Evolutionary conservation across 2,329 filamentous ascomycete species (phyloP).

Genomic region (Cordyceps sp.): DNA sequence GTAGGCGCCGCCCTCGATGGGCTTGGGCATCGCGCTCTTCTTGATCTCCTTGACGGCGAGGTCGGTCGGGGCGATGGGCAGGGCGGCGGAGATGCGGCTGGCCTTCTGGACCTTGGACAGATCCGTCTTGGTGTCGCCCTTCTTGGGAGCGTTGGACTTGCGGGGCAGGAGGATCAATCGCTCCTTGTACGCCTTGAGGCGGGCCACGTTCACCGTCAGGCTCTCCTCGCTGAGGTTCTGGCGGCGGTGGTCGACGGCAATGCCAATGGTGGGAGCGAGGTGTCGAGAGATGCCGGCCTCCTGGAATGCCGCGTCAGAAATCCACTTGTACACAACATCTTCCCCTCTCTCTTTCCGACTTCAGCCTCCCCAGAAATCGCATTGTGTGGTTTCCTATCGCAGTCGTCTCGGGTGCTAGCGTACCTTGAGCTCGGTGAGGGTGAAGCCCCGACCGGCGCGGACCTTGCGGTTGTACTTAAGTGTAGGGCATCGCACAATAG

Average conservation of each 20-base stretch:
- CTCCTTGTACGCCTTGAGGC: conserved; percentile 94
- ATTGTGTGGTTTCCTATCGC: no score
- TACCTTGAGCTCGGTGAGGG: conserved; percentile 96
- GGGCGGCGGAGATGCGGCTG: conserved; percentile 26
- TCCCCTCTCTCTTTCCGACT: no score
- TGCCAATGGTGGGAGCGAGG: conserved; percentile 89
- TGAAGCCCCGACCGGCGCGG: conserved; percentile 93
- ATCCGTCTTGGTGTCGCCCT: conserved; percentile 81
- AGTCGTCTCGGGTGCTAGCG: conserved; percentile 7
- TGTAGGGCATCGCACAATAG: conserved; percentile 92
- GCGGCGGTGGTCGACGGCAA: conserved; percentile 90
- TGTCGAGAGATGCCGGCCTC: conserved; percentile 92
- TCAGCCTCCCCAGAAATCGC: no score
- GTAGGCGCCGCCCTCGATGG: conserved; percentile 72
- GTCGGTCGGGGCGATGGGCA: conserved; percentile 58
- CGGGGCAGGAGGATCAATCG: conserved; percentile 96
- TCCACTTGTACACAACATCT: no score
- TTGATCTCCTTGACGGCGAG: conserved; percentile 56
- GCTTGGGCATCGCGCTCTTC: conserved; percentile 64
- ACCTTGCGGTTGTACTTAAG: conserved; percentile 99
- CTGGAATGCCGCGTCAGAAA: conserved; percentile 27
- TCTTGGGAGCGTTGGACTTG: conserved; percentile 86
- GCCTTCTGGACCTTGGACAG: conserved; percentile 46
- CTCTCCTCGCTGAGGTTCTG: conserved; percentile 95
- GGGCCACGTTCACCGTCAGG: conserved; percentile 85